Evolutionary conservation across 257 asterid species (phyloP).

Genomic region (Echites panduratus): DNA sequence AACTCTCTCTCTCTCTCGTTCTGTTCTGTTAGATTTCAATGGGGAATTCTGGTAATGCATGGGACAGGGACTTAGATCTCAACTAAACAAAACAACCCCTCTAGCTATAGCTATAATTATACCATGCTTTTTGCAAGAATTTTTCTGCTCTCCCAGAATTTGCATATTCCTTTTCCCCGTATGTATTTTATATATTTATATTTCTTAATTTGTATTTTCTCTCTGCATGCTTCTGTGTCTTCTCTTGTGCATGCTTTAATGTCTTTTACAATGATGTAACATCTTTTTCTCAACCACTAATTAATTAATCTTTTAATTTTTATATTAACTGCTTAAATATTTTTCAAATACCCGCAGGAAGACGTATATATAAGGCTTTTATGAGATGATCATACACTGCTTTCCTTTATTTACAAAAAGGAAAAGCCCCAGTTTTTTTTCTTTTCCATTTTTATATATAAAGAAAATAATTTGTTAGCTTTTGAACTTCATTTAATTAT

Average conservation of each 20-base stretch:
- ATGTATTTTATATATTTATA: too few species aligned
- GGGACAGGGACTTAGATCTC: slow-evolving; percentile 33
- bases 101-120: too few species aligned
- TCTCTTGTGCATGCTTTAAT: not conserved
- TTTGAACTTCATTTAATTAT: not conserved
- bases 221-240: not conserved
- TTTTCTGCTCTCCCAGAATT: not conserved
- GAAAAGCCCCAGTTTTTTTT: not conserved
- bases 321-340: not conserved
- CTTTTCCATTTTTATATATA: too few species aligned
- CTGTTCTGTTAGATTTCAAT: slow-evolving; percentile 17
- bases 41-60: slow-evolving; percentile 15
- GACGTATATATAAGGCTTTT: too few species aligned
- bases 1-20: slow-evolving; percentile 2
- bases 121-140: slow-evolving; percentile 1
- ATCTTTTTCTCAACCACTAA: not conserved
- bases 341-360: too few species aligned
- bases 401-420: not conserved
- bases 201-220: not conserved
- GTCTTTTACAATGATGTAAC: not conserved
- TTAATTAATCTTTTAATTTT: too few species aligned
- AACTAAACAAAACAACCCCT: slow-evolving; percentile 11
- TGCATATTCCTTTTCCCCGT: not conserved
- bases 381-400: not conserved
- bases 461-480: not conserved